These are phyloP conservation scores for Trichothecium roseum DNA, from an alignment of 2,329 filamentous ascomycete genomes.

Conservation along the genomic window DNA sequence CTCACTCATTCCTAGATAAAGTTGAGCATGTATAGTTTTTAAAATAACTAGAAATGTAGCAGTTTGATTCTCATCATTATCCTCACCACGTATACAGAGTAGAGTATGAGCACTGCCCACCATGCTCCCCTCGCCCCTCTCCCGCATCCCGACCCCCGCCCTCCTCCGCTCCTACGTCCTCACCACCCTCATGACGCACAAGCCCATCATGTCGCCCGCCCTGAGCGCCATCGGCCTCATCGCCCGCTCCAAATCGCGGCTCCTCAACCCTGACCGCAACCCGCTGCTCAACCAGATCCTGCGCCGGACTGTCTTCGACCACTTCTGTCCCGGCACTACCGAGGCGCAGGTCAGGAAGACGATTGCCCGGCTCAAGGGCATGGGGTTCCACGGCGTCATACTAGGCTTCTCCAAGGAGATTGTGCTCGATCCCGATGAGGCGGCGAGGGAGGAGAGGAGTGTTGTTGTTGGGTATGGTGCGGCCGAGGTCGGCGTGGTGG, in stretches of 20 bases:
- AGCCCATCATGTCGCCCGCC: constrained; percentile 12
- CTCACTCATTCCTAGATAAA: no score
- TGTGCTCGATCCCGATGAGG: constrained; percentile 14
- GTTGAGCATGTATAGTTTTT: no score
- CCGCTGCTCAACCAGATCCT: constrained; percentile 29
- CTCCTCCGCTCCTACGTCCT: constrained; percentile 14
- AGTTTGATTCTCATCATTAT: no score
- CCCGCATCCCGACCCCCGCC: constrained; percentile 10
- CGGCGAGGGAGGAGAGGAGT: constrained; percentile 11
- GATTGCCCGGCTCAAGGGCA: constrained; percentile 29
- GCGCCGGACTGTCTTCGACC: constrained; percentile 39
- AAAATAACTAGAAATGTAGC: no score
- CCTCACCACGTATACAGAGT: no score
- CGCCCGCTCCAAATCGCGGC: constrained; percentile 18
- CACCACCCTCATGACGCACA: constrained; percentile 16
- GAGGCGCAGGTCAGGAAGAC: constrained; percentile 33
- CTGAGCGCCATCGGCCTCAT: constrained; percentile 13
- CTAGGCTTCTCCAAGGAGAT: constrained; percentile 43
- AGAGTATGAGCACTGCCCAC: no score
- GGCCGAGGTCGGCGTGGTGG: no score
- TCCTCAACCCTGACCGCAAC: constrained; percentile 34
- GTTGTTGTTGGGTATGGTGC: no score
- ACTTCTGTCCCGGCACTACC: constrained; percentile 45
- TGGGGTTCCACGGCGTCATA: constrained; percentile 42
- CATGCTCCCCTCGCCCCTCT: constrained; percentile 6